Conservation (phyloP, 192 early-diverging fungal species). For the Funneliformis mosseae region DNA sequence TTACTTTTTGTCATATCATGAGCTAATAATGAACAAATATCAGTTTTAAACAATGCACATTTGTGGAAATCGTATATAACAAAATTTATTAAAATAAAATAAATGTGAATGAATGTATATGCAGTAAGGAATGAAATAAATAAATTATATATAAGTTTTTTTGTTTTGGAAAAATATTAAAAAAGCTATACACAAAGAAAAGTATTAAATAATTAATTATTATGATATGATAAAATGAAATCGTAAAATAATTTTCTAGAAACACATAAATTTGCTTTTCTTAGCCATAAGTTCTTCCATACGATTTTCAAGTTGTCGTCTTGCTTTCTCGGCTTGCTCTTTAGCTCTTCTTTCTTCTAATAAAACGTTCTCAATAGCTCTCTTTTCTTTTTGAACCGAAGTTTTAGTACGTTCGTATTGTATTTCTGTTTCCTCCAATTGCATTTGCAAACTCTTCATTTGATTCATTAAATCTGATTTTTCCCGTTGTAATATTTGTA, state of each 20-base stretch:
- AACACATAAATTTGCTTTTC: conserved; percentile 62
- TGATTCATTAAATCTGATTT: conserved; percentile 41
- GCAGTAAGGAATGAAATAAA: no score
- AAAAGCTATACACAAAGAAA: no score
- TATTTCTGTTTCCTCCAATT: conserved; percentile 41
- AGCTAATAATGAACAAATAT: no score
- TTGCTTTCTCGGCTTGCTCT: conserved; percentile 55
- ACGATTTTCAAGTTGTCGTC: conserved; percentile 47
- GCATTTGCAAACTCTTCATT: conserved; percentile 42
- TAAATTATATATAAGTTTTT: no score
- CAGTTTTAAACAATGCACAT: no score
- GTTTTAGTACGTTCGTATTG: conserved; percentile 36
- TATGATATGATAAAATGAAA: no score
- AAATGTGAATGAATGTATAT: no score
- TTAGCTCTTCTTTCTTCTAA: conserved; percentile 50
- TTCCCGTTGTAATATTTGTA: conserved; percentile 40
- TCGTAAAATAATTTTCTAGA: conserved; percentile 29
- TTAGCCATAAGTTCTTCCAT: conserved; percentile 59
- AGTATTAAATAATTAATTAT: no score
- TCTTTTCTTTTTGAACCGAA: conserved; percentile 40
- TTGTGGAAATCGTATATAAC: no score
- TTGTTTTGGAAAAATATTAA: no score
- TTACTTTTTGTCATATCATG: no score
- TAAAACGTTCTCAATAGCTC: conserved; percentile 40
- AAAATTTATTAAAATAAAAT: no score